These are phyloP conservation scores for Russula sp. DNA, from an alignment of 768 basidiomycete species.

Conservation along the genomic window DNA sequence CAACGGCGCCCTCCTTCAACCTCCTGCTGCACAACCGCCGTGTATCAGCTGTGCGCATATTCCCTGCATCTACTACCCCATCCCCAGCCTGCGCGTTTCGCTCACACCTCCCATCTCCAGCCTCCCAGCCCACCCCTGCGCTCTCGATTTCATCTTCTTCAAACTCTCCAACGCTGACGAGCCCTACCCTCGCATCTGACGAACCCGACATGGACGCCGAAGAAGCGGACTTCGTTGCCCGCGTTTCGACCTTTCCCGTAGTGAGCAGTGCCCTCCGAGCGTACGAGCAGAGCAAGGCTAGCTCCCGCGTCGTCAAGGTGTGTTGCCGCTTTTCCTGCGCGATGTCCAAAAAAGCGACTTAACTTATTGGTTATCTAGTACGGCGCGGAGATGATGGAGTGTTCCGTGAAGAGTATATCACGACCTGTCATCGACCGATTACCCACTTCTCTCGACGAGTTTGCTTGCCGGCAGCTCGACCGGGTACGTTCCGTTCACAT, in stretches of 20 bases:
- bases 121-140: slow-evolving; percentile 34
- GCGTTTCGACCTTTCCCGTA: slow-evolving; percentile 66
- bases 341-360: background rate
- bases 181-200: slow-evolving; percentile 24
- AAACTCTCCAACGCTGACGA: slow-evolving; percentile 31
- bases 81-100: background rate
- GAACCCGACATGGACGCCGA: slow-evolving; percentile 28
- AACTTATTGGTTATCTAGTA: slow-evolving; percentile 45
- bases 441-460: slow-evolving; percentile 75
- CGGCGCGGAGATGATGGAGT: slow-evolving; percentile 84
- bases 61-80: background rate
- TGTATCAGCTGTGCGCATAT: slow-evolving; percentile 28
- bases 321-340: slow-evolving; percentile 13
- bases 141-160: slow-evolving; percentile 31
- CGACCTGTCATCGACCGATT: slow-evolving; percentile 76
- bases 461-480: slow-evolving; percentile 84
- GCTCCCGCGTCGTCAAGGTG: slow-evolving; percentile 82
- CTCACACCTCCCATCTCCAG: slow-evolving; percentile 20
- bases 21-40: slow-evolving; percentile 14
- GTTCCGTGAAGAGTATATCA: slow-evolving; percentile 73
- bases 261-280: slow-evolving; percentile 65
- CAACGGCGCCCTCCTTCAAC: slow-evolving; percentile 1
- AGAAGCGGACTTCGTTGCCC: slow-evolving; percentile 39
- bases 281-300: slow-evolving; percentile 80
- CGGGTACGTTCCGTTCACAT: slow-evolving; percentile 44